These are phyloP conservation scores for Amphibolis antarctica DNA, from an alignment of 106 monocot species.

Conservation along the genomic window DNA sequence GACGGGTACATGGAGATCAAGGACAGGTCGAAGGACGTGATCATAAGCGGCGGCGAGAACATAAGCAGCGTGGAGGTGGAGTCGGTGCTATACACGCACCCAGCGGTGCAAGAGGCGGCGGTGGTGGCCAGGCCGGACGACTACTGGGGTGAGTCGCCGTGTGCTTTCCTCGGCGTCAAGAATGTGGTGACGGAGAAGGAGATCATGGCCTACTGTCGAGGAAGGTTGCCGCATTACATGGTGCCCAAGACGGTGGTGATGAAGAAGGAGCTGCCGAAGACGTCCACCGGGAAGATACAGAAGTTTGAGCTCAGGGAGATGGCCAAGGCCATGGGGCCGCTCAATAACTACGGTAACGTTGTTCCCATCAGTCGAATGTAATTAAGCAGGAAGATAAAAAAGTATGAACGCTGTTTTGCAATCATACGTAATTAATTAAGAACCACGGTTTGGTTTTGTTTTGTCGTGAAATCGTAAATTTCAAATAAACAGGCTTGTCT, in stretches of 20 bases:
- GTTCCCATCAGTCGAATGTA: too few relatives aligned
- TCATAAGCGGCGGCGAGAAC: conserved; percentile 7
- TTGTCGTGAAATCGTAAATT: too few relatives aligned
- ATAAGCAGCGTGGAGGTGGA: conserved; percentile 50
- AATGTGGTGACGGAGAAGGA: conserved; percentile 16
- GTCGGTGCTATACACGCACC: conserved; percentile 4
- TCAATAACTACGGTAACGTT: neutral
- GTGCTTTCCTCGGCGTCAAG: conserved; percentile 10
- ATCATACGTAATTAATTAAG: too few relatives aligned
- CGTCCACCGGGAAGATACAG: conserved; percentile 69
- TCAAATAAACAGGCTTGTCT: too few relatives aligned
- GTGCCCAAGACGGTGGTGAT: conserved; percentile 74
- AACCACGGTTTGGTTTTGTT: too few relatives aligned
- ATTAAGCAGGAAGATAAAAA: too few relatives aligned
- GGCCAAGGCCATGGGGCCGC: conserved; percentile 14
- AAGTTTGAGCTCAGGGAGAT: conserved; percentile 39
- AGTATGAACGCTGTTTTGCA: too few relatives aligned
- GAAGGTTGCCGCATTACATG: conserved; percentile 52
- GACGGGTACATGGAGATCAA: conserved; percentile 21
- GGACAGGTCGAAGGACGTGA: conserved; percentile 12
- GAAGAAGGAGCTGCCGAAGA: conserved; percentile 49
- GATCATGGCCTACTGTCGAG: conserved; percentile 34
- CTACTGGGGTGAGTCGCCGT: conserved; percentile 31
- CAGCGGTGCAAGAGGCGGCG: neutral
- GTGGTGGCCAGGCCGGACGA: conserved; percentile 10